A percentile compares a stretch with the other conserved stretches of the same genome.
phyloP scores from a whole-genome alignment of 495 filamentous ascomycete genomes.

The Tetracladium setigerum region DNA sequence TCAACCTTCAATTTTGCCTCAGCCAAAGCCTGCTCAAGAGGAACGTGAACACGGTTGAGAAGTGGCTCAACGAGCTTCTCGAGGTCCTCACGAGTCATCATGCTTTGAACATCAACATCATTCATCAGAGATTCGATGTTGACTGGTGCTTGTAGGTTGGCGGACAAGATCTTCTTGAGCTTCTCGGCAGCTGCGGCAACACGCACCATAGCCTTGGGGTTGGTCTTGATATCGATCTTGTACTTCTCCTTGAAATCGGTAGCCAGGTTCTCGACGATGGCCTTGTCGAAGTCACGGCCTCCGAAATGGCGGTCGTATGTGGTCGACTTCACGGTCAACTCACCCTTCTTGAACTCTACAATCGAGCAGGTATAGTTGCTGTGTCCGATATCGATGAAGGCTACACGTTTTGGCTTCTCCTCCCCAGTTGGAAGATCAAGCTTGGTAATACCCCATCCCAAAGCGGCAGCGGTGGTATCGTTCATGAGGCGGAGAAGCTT shows the following conservation, averaged over 20 bases:
- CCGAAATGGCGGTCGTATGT: conserved; percentile 94
- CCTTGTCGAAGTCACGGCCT: conserved; percentile 94
- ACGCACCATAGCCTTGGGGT: conserved; percentile 82
- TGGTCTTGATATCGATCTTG: conserved; percentile 81
- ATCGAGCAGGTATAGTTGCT: conserved; percentile 91
- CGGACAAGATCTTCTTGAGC: conserved; percentile 97
- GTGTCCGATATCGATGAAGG: conserved; percentile 94
- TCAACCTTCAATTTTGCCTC: conserved; percentile 84
- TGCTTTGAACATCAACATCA: conserved; percentile 80
- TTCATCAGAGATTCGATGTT: conserved; percentile 99
- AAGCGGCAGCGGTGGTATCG: conserved; percentile 92
- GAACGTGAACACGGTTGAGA: conserved; percentile 61
- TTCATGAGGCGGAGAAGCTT: conserved; percentile 94
- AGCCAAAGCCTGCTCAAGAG: conserved; percentile 82
- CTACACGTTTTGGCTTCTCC: conserved; percentile 88
- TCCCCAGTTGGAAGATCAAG: conserved; percentile 79
- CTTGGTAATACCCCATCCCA: conserved; percentile 98
- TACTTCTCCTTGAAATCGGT: conserved; percentile 92
- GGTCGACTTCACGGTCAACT: conserved; percentile 89
- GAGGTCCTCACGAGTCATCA: conserved; percentile 91
- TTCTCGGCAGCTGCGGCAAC: conserved; percentile 88
- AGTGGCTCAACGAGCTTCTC: conserved; percentile 85
- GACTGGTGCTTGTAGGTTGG: conserved; percentile 87
- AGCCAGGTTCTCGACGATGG: conserved; percentile 87
- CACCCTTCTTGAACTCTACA: conserved; percentile 96